A percentile compares a stretch with the other conserved stretches of the same genome.
Conservation (phyloP, 2,329 filamentous ascomycete genomes). For the Penicillium freii region DNA sequence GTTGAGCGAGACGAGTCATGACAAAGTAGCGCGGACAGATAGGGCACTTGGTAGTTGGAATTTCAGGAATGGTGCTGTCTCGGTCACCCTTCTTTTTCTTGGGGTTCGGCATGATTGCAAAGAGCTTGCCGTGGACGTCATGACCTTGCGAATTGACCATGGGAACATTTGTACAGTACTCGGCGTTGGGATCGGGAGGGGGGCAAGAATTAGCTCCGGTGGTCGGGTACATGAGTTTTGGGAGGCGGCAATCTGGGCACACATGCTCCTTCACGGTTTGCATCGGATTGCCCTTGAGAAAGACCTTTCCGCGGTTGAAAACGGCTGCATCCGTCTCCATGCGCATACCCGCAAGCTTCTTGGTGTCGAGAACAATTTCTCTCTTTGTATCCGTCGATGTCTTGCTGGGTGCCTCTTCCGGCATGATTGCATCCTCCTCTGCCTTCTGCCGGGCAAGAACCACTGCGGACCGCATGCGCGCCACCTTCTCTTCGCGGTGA, state of each 20-base stretch:
- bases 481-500: slow-evolving; percentile 60
- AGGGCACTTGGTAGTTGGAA: slow-evolving; percentile 53
- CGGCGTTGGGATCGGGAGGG: slow-evolving; percentile 49
- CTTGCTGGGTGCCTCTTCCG: slow-evolving; percentile 31
- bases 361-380: slow-evolving; percentile 35
- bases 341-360: slow-evolving; percentile 37
- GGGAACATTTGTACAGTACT: slow-evolving; percentile 61
- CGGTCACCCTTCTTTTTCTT: slow-evolving; percentile 41
- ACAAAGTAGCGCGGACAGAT: slow-evolving; percentile 61
- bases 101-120: slow-evolving; percentile 47
- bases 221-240: slow-evolving; percentile 58
- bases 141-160: slow-evolving; percentile 58
- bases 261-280: slow-evolving; percentile 59
- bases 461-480: slow-evolving; percentile 56
- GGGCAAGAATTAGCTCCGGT: slow-evolving; percentile 51
- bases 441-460: slow-evolving; percentile 45
- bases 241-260: slow-evolving; percentile 60
- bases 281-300: slow-evolving; percentile 58
- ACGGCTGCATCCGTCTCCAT: slow-evolving; percentile 53
- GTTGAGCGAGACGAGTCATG: slow-evolving; percentile 60
- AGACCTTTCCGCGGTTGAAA: slow-evolving; percentile 54
- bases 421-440: slow-evolving; percentile 38
- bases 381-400: slow-evolving; percentile 35
- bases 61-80: slow-evolving; percentile 25
- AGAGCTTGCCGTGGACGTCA: slow-evolving; percentile 60